phyloP scores from a whole-genome alignment of 192 early-diverging fungal species.

The Lunasporangiospora selenospora region DNA sequence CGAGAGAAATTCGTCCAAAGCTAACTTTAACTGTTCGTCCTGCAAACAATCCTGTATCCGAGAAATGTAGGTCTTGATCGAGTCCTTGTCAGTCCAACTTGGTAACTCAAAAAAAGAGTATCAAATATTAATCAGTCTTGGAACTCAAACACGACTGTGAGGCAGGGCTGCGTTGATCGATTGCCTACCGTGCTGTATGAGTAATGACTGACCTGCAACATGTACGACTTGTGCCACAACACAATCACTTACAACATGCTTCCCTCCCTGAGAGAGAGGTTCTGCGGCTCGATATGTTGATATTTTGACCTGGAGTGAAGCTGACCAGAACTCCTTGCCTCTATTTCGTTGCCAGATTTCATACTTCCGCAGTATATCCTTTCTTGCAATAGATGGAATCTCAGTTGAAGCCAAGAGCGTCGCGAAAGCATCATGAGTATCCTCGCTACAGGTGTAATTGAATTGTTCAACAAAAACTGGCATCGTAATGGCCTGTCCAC shows the following conservation, averaged over 20 bases:
- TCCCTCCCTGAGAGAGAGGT: slow-evolving; percentile 2
- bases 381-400: neutral
- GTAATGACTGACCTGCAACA: too few relatives aligned
- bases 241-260: slow-evolving; percentile 3
- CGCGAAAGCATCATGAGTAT: slow-evolving; percentile 11
- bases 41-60: too few relatives aligned
- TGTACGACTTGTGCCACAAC: neutral
- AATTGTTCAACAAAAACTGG: slow-evolving; percentile 11
- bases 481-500: slow-evolving; percentile 7
- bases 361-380: slow-evolving; percentile 1
- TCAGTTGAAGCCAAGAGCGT: slow-evolving; percentile 13
- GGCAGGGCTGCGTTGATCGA: too few relatives aligned
- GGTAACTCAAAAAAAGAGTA: too few relatives aligned
- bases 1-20: too few relatives aligned
- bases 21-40: too few relatives aligned
- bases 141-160: too few relatives aligned
- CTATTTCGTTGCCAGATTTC: slow-evolving; percentile 9
- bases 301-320: slow-evolving; percentile 3
- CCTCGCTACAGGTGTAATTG: slow-evolving; percentile 13
- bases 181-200: too few relatives aligned
- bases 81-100: too few relatives aligned
- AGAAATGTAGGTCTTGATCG: too few relatives aligned
- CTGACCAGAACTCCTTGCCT: slow-evolving; percentile 7
- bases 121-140: too few relatives aligned
- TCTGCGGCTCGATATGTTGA: slow-evolving; percentile 4